Evolutionary conservation across 495 filamentous ascomycete species (phyloP), one percentile per base, ranked within the genome.

Genomic region (Mycothermus thermophilus): DNA sequence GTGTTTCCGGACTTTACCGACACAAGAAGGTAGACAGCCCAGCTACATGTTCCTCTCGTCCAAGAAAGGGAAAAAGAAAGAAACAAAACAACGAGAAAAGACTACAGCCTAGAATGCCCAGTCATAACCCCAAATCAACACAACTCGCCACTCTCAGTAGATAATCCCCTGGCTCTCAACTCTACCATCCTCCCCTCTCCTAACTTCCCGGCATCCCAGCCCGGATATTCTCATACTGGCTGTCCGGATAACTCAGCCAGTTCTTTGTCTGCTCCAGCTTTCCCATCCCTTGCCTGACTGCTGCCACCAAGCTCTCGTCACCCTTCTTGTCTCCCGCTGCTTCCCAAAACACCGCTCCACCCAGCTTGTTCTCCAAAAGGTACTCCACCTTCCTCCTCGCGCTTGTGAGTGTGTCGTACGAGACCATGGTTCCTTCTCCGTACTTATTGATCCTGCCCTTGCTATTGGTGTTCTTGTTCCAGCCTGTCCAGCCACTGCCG

Each of bases 301-400:
- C 73, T 15, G 62, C 63, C 27, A 88, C 72, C 57, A 87, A 50
- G 49, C 79, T 80, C 24, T 63, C 65, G 4, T 62, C 59, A 2
- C 66, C 72, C 1, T 30, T 46, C 50, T 69, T 77, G 50, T 94
- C 87, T 16, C 72, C 75, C 50, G 74, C 81, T 16, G 72, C 75
- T 59, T 94, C 86, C 86, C 87, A 95, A 70, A 82, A 94, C 74
- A 94, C 88, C 0, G 69, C 77, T 9, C 87, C 84, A 3, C 80
- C 84, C 6, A 93, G 64, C 5, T 72, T 68, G 32, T 63, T 66
- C 10, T 62, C 37, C 42, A 59, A 52, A 32, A 93, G 67, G 46
- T 80, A 93, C 30, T 59, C 51, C 1, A 67, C 71, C 61, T 94
- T 93, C 34, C 48, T 32, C 27, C 51, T 46, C 0, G 72, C 75